phyloP scores from a whole-genome alignment of 2,329 filamentous ascomycete species.

The Remersonia thermophila region DNA sequence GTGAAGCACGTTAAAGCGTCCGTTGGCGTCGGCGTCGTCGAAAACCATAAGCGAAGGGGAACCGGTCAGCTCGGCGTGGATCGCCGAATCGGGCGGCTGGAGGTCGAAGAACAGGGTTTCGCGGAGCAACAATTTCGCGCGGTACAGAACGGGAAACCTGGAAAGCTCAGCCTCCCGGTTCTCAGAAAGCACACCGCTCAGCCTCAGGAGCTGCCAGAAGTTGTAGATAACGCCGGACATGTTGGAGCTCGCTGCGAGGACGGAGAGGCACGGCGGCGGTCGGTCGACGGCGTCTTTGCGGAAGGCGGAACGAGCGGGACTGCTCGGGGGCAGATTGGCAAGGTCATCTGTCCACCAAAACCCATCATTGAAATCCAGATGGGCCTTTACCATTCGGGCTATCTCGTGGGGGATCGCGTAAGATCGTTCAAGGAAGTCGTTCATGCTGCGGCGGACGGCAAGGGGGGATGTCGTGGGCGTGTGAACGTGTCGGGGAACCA shows the following conservation, averaged over 20 bases:
- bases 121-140: slow-evolving; percentile 42
- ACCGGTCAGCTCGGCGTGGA: slow-evolving; percentile 26
- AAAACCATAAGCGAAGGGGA: slow-evolving; percentile 22
- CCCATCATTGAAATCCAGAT: slow-evolving; percentile 41
- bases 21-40: slow-evolving; percentile 35
- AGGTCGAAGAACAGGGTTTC: slow-evolving; percentile 44
- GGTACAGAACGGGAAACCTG: slow-evolving; percentile 38
- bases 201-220: slow-evolving; percentile 39
- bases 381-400: slow-evolving; percentile 29
- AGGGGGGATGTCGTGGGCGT: slow-evolving; percentile 40
- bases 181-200: slow-evolving; percentile 36
- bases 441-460: slow-evolving; percentile 36
- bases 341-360: slow-evolving; percentile 48
- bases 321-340: slow-evolving; percentile 27
- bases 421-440: slow-evolving; percentile 36
- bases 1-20: slow-evolving; percentile 36
- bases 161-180: slow-evolving; percentile 36
- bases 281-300: slow-evolving; percentile 27
- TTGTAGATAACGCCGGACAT: slow-evolving; percentile 35
- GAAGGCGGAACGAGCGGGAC: slow-evolving; percentile 27
- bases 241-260: slow-evolving; percentile 41
- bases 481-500: slow-evolving; percentile 36
- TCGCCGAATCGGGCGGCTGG: slow-evolving; percentile 34
- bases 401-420: slow-evolving; percentile 31
- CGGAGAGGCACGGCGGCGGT: slow-evolving; percentile 36